These are phyloP conservation scores for Opeltia flavorubescens DNA, from an alignment of 495 filamentous ascomycete species.

Conservation along the genomic window DNA sequence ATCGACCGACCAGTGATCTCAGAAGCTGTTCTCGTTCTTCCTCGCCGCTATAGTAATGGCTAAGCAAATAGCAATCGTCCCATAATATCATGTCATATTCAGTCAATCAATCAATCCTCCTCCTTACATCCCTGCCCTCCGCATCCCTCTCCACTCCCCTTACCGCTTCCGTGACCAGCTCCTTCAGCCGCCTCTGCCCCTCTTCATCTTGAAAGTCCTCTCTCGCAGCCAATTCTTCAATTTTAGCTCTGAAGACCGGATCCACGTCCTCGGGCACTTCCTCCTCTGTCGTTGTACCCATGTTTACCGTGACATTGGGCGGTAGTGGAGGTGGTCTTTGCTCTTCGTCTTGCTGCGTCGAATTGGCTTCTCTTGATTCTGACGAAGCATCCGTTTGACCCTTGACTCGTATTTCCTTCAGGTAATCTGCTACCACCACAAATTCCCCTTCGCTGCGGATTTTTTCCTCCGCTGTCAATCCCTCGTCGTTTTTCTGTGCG, in stretches of 20 bases:
- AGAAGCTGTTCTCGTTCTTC: no score
- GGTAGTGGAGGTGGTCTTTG: constrained; percentile 42
- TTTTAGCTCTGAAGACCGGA: constrained; percentile 56
- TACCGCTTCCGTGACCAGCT: constrained; percentile 58
- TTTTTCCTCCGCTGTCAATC: constrained; percentile 54
- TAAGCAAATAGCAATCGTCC: no score
- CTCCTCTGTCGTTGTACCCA: constrained; percentile 51
- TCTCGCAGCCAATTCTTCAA: constrained; percentile 61
- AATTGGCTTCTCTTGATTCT: constrained; percentile 13
- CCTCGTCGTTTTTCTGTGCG: constrained; percentile 45
- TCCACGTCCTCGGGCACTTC: constrained; percentile 42
- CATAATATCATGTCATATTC: no score
- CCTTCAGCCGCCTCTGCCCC: constrained; percentile 53
- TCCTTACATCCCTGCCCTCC: constrained; percentile 46
- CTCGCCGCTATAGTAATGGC: no score
- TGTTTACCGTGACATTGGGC: constrained; percentile 48
- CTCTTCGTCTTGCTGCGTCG: background rate
- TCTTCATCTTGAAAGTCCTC: constrained; percentile 59
- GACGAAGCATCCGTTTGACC: constrained; percentile 14
- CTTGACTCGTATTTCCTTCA: constrained; percentile 34
- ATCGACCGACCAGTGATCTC: no score
- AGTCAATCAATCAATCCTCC: constrained; percentile 41
- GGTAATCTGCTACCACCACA: constrained; percentile 52
- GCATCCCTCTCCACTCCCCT: constrained; percentile 32
- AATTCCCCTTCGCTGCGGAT: constrained; percentile 58